A percentile compares a stretch with the other conserved stretches of the same genome.
Evolutionary conservation across 2,329 filamentous ascomycete species (phyloP).

Genomic region (Elsinoe fawcettii): DNA sequence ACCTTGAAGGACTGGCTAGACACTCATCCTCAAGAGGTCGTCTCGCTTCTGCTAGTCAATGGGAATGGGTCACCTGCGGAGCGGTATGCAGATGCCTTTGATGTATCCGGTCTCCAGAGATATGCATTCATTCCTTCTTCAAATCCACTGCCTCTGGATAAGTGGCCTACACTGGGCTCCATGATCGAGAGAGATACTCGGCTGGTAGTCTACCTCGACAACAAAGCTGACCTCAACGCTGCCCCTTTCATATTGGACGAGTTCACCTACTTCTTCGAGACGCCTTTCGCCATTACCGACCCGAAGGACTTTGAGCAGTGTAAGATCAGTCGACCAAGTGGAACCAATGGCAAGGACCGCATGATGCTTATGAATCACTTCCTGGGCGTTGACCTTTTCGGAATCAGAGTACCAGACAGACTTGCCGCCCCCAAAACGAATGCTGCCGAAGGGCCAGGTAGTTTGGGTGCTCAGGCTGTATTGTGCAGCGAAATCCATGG

Average conservation of each 20-base stretch:
- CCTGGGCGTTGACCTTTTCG: constrained; percentile 36
- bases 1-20: constrained; percentile 63
- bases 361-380: constrained; percentile 46
- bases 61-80: constrained; percentile 46
- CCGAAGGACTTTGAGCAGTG: constrained; percentile 34
- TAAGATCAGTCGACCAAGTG: constrained; percentile 37
- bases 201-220: constrained; percentile 39
- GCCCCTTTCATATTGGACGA: constrained; percentile 33
- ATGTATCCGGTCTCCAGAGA: constrained; percentile 43
- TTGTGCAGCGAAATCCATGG: constrained; percentile 34
- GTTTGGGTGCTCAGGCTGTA: constrained; percentile 37
- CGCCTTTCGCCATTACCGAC: constrained; percentile 36
- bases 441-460: constrained; percentile 37
- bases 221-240: constrained; percentile 31
- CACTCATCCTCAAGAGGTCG: constrained; percentile 62
- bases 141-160: constrained; percentile 26
- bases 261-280: constrained; percentile 40
- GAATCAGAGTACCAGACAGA: constrained; percentile 38
- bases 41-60: constrained; percentile 68
- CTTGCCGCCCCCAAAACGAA: constrained; percentile 35
- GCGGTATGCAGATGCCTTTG: constrained; percentile 42
- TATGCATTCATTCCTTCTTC: constrained; percentile 34
- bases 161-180: constrained; percentile 38
- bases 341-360: constrained; percentile 31
- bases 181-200: constrained; percentile 36